phyloP scores from a whole-genome alignment of 148 eudicot species.

The Amaranthus hypochondriacus region DNA sequence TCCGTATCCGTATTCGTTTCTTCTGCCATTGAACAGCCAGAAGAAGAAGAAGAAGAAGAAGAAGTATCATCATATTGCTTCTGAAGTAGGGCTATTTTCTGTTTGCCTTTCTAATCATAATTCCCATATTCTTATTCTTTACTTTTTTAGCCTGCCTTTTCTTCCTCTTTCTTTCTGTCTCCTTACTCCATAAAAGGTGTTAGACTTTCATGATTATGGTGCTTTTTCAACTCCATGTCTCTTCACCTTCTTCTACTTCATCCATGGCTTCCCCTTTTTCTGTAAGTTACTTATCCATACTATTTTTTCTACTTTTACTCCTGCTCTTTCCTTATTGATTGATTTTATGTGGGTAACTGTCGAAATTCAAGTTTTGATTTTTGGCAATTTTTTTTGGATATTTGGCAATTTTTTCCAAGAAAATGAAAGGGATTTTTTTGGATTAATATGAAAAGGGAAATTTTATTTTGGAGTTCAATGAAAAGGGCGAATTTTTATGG shows the following conservation, averaged over 20 bases:
- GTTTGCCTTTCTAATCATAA: not conserved
- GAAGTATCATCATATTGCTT: no score
- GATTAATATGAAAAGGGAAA: not conserved
- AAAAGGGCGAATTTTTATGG: no score
- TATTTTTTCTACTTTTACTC: not conserved
- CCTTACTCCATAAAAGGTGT: not conserved
- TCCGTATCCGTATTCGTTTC: no score
- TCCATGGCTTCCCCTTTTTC: conserved; percentile 23
- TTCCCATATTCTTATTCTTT: conserved; percentile 17
- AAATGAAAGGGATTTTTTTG: not conserved
- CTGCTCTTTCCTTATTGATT: not conserved
- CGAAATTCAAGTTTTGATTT: not conserved
- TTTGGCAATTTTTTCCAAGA: not conserved
- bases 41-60: no score
- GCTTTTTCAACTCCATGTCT: not conserved
- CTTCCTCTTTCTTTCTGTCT: not conserved
- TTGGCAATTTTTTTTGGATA: not conserved
- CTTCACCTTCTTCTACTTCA: conserved; percentile 6
- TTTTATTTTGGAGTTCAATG: not conserved
- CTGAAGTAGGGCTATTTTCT: no score
- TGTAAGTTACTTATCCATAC: conserved; percentile 15
- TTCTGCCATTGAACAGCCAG: no score
- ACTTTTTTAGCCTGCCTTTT: conserved; percentile 18
- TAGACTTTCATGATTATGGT: not conserved
- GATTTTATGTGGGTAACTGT: not conserved